Base-by-base conservation (phyloP, 2,329 filamentous ascomycete species). In the Xenoacremonium recifei region DNA sequence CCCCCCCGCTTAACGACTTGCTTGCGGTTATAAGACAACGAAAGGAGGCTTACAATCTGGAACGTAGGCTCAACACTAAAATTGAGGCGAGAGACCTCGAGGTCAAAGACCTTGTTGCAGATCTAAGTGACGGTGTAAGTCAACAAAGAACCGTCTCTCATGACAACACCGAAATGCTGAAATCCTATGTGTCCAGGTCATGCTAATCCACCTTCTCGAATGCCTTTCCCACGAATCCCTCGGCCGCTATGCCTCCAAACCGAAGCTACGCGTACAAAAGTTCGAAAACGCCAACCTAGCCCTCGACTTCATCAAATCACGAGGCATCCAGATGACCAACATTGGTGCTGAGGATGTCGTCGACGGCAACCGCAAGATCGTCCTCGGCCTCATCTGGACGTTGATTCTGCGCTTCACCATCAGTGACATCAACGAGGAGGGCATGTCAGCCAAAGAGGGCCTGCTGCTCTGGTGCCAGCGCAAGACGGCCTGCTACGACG, bases 201-300 rank as follows among this genome's bases (percentile, higher is more conserved):
- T 95, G 57, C 85, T 99, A 53, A 95, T 99, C 62, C 93, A 99
- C 69, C 83, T 99, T 37, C 87, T 99, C 60, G 93, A 99, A 74
- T 93, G 93, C 64, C 85, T 99, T 39, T 95, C 91, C 48, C 85
- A 85, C 63, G 93, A 97, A 68, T 95, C 91, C 6, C 85, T 99
- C 47, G 93, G 93, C 53, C 88, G 92, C 65, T 99, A 99, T 79
- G 93, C 93, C 50, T 88, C 92, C 40, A 95, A 92, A 60, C 93
- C 93, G 29, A 96, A 96, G 71, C 77, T 99, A 55, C 89, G 93
- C 44, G 93, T 99, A 39, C 93, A 99, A 71, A 85, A 84, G 56
- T 99, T 97, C 68, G 93, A 99, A 67, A 99, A 99, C 78, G 92
- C 93, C 66, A 97, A 97, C 72, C 85, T 91, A 55, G 89, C 89